Conservation (phyloP, 805 yeast species). For the Starmerella floricola region DNA sequence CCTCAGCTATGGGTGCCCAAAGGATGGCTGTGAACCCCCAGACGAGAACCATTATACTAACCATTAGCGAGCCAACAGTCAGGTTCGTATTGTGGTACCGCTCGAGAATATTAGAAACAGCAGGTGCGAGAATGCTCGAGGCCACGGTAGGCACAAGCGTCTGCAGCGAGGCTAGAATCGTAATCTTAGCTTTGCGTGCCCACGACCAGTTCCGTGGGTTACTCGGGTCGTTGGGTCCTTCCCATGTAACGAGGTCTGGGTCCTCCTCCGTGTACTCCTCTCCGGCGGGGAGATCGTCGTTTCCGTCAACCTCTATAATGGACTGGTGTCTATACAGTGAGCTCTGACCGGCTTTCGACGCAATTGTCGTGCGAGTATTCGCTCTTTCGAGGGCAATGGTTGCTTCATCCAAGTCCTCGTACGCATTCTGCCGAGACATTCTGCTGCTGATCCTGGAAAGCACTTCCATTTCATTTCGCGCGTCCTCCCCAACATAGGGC, state of each 20-base stretch:
- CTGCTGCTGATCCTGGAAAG: neutral
- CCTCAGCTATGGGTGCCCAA: slow-evolving; percentile 56
- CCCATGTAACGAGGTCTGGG: slow-evolving; percentile 61
- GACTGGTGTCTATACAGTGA: slow-evolving; percentile 17
- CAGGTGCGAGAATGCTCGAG: slow-evolving; percentile 53
- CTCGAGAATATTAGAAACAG: slow-evolving; percentile 37
- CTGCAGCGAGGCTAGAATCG: slow-evolving; percentile 40
- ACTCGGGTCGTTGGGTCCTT: slow-evolving; percentile 45
- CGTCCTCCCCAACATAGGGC: neutral
- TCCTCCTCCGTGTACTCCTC: slow-evolving; percentile 43
- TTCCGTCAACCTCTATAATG: slow-evolving; percentile 22
- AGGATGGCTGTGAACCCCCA: slow-evolving; percentile 57
- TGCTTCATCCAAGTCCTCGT: slow-evolving; percentile 32
- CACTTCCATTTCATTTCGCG: neutral
- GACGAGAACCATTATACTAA: slow-evolving; percentile 56
- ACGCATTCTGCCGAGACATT: slow-evolving; percentile 29
- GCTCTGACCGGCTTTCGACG: slow-evolving; percentile 19
- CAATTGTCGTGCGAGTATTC: slow-evolving; percentile 36
- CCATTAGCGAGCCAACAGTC: slow-evolving; percentile 40
- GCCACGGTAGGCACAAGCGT: slow-evolving; percentile 51
- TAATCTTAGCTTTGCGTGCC: slow-evolving; percentile 34
- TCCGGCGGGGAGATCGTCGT: slow-evolving; percentile 33
- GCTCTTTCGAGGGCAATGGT: slow-evolving; percentile 35
- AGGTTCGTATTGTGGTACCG: slow-evolving; percentile 35
- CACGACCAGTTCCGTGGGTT: slow-evolving; percentile 55